phyloP scores from a whole-genome alignment of 164 flowering plant genomes.

The Macadamia tetraphylla region DNA sequence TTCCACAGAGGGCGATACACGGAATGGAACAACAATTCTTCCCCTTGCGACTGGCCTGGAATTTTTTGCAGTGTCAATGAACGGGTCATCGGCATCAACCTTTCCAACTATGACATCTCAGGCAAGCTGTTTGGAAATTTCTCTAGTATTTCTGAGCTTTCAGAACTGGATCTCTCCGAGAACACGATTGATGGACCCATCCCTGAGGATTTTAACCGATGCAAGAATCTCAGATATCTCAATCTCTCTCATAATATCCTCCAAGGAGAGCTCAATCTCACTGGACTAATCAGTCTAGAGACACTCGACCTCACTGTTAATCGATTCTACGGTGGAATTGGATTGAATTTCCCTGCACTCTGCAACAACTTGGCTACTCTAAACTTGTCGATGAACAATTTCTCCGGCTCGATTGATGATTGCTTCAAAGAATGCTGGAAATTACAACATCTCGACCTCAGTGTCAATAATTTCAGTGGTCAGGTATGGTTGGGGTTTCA shows the following conservation, averaged over 20 bases:
- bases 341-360: constrained; percentile 37
- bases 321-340: constrained; percentile 42
- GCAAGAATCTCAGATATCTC: constrained; percentile 43
- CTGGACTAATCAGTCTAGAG: constrained; percentile 46
- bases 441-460: constrained; percentile 57
- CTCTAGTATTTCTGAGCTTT: constrained; percentile 52
- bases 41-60: constrained; percentile 59
- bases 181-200: constrained; percentile 49
- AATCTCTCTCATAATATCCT: constrained; percentile 71
- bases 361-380: constrained; percentile 41
- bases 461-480: constrained; percentile 57
- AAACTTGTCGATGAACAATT: constrained; percentile 53
- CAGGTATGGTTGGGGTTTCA: constrained; percentile 45
- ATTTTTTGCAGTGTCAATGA: constrained; percentile 28
- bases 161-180: constrained; percentile 53
- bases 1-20: constrained; percentile 44
- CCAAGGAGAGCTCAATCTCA: constrained; percentile 40
- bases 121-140: constrained; percentile 48
- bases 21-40: constrained; percentile 31
- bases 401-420: constrained; percentile 44
- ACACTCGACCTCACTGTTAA: constrained; percentile 63
- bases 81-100: constrained; percentile 46
- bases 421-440: constrained; percentile 42
- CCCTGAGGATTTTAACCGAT: constrained; percentile 45
- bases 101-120: constrained; percentile 34